These are phyloP conservation scores for Annona cherimola DNA, from an alignment of 164 flowering plant genomes.

Conservation along the genomic window DNA sequence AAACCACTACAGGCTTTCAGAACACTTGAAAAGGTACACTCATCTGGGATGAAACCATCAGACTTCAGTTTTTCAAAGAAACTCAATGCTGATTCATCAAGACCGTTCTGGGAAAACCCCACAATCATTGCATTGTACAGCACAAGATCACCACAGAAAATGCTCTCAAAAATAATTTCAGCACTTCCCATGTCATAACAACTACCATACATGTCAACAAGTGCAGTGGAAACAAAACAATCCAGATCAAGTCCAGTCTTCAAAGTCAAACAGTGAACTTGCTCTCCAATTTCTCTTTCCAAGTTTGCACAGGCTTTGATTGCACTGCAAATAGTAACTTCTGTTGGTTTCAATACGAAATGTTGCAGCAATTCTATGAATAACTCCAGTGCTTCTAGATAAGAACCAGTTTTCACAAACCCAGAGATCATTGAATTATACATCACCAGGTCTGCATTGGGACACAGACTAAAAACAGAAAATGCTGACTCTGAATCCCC, in stretches of 20 bases:
- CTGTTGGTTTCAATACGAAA: constrained; percentile 23
- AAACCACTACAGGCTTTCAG: constrained; percentile 25
- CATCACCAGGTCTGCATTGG: constrained; percentile 12
- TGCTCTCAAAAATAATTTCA: constrained; percentile 58
- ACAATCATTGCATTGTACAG: constrained; percentile 56
- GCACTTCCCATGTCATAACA: constrained; percentile 52
- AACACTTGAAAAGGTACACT: constrained; percentile 19
- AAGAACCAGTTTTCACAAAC: constrained; percentile 14
- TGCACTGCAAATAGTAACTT: constrained; percentile 56
- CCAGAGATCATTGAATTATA: constrained; percentile 27
- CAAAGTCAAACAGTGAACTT: constrained; percentile 47
- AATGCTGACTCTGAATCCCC: constrained; percentile 17
- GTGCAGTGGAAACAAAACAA: constrained; percentile 76
- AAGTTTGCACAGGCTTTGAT: constrained; percentile 57
- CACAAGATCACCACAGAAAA: constrained; percentile 75
- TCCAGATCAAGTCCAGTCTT: constrained; percentile 56
- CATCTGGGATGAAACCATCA: constrained; percentile 18
- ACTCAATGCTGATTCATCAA: constrained; percentile 11
- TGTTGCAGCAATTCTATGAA: constrained; percentile 15
- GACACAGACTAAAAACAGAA: constrained; percentile 11
- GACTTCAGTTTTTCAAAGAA: constrained; percentile 15
- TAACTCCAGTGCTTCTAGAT: constrained; percentile 19
- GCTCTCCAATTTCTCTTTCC: constrained; percentile 35
- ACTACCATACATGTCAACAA: constrained; percentile 86
- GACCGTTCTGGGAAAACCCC: constrained; percentile 20